Evolutionary conservation across 202 grass and related monocot genomes (phyloP).

Genomic region (Schoenoplectus triqueter): DNA sequence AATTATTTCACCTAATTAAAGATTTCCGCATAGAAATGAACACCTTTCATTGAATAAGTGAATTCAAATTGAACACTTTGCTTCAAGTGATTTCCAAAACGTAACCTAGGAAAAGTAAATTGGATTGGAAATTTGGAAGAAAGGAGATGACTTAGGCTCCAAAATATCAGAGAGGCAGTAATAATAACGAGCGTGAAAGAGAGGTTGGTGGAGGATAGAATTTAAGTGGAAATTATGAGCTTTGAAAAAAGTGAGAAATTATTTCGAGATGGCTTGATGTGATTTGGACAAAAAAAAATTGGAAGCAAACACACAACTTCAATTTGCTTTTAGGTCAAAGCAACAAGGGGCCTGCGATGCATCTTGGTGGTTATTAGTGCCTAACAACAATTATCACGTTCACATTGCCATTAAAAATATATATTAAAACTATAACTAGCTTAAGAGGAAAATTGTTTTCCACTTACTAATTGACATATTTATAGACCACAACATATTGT

Average conservation of each 20-base stretch:
- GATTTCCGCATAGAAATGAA: too few relatives aligned
- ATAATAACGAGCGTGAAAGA: conserved; percentile 11
- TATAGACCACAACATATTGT: too few relatives aligned
- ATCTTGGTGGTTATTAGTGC: not conserved
- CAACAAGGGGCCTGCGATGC: not conserved
- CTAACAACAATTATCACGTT: conserved; percentile 1
- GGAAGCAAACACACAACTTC: conserved; percentile 21
- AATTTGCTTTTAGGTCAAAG: conserved; percentile 1
- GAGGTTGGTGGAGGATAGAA: not conserved
- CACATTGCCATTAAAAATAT: not conserved
- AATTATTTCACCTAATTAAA: too few relatives aligned
- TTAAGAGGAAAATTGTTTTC: not conserved
- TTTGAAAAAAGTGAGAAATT: conserved; percentile 27
- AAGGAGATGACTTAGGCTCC: not conserved
- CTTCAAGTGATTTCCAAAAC: not conserved
- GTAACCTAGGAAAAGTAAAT: not conserved
- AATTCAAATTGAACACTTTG: not conserved
- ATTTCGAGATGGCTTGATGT: conserved; percentile 27
- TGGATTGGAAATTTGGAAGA: not conserved
- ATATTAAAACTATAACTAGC: not conserved
- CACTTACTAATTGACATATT: too few relatives aligned
- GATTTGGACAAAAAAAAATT: conserved; percentile 38
- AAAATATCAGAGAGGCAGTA: not conserved
- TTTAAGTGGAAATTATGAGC: conserved; percentile 27
- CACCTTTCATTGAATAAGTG: not conserved